Conservation (phyloP, 2,329 filamentous ascomycete species). For the Raffaelea arxii region DNA sequence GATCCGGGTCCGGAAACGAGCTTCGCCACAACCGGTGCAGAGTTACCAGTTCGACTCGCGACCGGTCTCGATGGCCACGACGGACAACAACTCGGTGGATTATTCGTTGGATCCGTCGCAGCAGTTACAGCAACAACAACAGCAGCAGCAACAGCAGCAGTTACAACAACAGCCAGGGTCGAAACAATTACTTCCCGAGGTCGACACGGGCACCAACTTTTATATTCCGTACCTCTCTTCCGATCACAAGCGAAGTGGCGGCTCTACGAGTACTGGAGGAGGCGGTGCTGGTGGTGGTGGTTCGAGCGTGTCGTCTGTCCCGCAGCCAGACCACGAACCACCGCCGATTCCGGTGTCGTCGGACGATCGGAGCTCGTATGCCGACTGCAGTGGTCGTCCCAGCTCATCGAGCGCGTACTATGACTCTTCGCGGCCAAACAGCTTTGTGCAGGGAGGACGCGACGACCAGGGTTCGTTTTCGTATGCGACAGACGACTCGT, state of each 20-base stretch:
- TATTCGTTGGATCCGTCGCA: conserved; percentile 17
- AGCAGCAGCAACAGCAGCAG: too few species aligned
- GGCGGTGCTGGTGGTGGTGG: not conserved
- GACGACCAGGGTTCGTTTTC: conserved; percentile 32
- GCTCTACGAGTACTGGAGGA: too few species aligned
- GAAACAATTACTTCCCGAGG: conserved; percentile 35
- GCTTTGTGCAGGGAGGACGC: conserved; percentile 25
- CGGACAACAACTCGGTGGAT: conserved; percentile 18
- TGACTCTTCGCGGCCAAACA: conserved; percentile 30
- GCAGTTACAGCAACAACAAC: too few species aligned
- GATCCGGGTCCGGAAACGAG: conserved; percentile 2
- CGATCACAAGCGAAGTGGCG: conserved; percentile 21
- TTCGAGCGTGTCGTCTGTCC: conserved; percentile 11
- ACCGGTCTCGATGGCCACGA: conserved; percentile 18
- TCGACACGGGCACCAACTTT: conserved; percentile 42
- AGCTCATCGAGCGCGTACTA: conserved; percentile 30
- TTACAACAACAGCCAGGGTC: too few species aligned
- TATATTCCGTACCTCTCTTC: conserved; percentile 33
- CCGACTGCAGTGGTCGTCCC: conserved; percentile 19
- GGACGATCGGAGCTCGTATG: conserved; percentile 15
- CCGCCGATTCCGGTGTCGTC: conserved; percentile 33
- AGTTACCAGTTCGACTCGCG: conserved; percentile 16
- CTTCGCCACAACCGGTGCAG: not conserved
- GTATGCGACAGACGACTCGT: conserved; percentile 23
- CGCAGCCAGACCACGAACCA: conserved; percentile 38